Base-by-base conservation (phyloP, 495 filamentous ascomycete species). In the Neurospora sp. region DNA sequence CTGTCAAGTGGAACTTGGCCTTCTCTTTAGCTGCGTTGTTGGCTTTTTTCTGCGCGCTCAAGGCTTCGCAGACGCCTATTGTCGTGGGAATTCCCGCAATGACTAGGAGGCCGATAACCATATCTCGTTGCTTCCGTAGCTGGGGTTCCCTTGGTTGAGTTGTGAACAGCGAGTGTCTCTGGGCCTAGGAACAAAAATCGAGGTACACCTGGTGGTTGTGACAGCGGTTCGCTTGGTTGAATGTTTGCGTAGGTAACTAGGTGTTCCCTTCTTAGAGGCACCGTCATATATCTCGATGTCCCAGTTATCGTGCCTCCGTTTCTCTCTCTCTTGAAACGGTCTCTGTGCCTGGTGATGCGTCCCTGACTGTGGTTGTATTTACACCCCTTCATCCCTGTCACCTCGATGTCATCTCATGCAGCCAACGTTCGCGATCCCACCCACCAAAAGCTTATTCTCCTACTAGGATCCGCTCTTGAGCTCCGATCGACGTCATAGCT, bases 41-140 rank as follows among this genome's bases (percentile, higher is more conserved):
- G 69, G 80, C 79, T 69, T 84, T 85, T 74, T 86, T 86, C 75
- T 86, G 85, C 11, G 84, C 85, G 74, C 84, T 84, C 65, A 86
- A 76, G 7, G 84, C 85, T 73, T 86, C 80, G 68, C 83, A 83
- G 73, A 86, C 83, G 12, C 85, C 85, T 38, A 86, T 85, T 12
- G 83, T 83, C 16, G 85, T 86, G 70, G 85, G 85, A 70, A 86
- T 86, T 27, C 78, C 80, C 35, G 81, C 78, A 53, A 86, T 71
- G 59, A 83, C 77, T 8, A 86, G 77, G n/a, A 86, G 76, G 16
- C 85, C 84, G n/a, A 86, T 79, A n/a, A 81, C 77, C 80, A 81
- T 81, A 2, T 35, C 3, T 65, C 14, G 12, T 65, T 35, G 6
- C 6, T 1, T 37, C 27, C 27, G 27, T 65, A 65, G 53, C 53